Conservation (phyloP, 2,329 filamentous ascomycete species). For the Aureobasidium sp. region DNA sequence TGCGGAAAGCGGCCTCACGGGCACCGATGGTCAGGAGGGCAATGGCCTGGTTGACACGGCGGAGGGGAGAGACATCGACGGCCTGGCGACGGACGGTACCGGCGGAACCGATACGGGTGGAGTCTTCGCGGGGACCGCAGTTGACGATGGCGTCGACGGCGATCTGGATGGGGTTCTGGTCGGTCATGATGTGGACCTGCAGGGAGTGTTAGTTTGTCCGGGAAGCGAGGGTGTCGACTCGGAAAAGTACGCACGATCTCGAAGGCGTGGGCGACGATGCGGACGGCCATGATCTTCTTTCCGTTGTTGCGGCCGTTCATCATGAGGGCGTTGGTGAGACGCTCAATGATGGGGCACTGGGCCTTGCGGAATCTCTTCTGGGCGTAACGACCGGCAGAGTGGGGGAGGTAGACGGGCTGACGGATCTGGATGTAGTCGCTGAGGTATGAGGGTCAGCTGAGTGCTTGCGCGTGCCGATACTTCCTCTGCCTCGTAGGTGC, state of each 20-base stretch:
- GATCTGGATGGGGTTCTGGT: constrained; percentile 99
- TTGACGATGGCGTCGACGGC: constrained; percentile 99
- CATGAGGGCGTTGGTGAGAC: constrained; percentile 99
- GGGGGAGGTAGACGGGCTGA: constrained; percentile 96
- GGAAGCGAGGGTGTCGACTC: background rate
- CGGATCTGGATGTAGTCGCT: constrained; percentile 99
- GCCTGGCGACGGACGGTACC: constrained; percentile 99
- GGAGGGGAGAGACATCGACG: constrained; percentile 98
- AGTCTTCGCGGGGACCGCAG: constrained; percentile 99
- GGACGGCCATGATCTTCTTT: constrained; percentile 99
- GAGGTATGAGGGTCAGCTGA: constrained; percentile 20
- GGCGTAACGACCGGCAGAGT: constrained; percentile 97
- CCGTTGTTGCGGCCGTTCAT: constrained; percentile 99
- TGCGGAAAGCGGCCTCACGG: constrained; percentile 97
- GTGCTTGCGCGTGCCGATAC: constrained; percentile 9
- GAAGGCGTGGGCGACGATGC: constrained; percentile 97
- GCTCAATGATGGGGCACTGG: constrained; percentile 99
- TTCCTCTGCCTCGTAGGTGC: constrained; percentile 12
- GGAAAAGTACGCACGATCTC: constrained; percentile 63
- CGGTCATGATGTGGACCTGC: constrained; percentile 99
- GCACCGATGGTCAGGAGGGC: constrained; percentile 98
- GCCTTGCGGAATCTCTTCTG: constrained; percentile 99
- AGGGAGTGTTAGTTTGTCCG: background rate
- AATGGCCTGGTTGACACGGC: constrained; percentile 99
- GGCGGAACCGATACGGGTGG: constrained; percentile 97